Percentiles rank a stretch among this genome's conserved stretches.
Evolutionary conservation across 2,329 filamentous ascomycete species (phyloP).

Genomic region (Sporothrix brasiliensis): DNA sequence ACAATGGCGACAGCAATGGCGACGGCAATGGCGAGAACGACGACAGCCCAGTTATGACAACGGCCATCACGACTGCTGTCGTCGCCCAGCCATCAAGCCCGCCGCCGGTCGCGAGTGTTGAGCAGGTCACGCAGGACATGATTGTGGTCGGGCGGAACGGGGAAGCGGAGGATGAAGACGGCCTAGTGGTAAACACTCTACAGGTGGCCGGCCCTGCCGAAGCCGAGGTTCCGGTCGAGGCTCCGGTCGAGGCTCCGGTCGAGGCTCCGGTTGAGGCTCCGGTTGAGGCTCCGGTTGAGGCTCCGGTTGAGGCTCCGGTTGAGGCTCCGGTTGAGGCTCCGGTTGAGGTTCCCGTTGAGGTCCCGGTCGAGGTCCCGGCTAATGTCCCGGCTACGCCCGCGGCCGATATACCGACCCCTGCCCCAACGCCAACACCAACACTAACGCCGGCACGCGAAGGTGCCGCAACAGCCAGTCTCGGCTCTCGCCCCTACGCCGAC

Average conservation of each 20-base stretch:
- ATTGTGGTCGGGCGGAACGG: neutral
- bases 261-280: neutral
- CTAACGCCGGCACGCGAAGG: neutral
- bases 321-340: neutral
- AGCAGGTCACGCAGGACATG: slow-evolving; percentile 13
- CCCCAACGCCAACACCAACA: neutral
- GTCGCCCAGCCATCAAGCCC: neutral
- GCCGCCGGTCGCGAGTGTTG: neutral
- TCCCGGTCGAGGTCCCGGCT: neutral
- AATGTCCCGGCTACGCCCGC: neutral
- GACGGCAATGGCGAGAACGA: neutral
- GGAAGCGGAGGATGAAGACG: neutral
- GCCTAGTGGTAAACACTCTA: too few relatives aligned
- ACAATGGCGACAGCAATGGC: neutral
- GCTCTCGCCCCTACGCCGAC: neutral
- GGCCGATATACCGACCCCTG: neutral
- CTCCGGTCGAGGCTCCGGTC: neutral
- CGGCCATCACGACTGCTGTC: neutral
- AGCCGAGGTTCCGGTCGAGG: neutral
- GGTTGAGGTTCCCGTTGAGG: neutral
- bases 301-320: neutral
- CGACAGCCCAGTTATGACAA: neutral
- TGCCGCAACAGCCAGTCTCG: neutral
- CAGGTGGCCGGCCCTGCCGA: neutral
- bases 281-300: neutral